A percentile compares a stretch with the other conserved stretches of the same genome.
phyloP scores from a whole-genome alignment of 768 basidiomycete genomes.

The Lactifluus hygrophoroides region DNA sequence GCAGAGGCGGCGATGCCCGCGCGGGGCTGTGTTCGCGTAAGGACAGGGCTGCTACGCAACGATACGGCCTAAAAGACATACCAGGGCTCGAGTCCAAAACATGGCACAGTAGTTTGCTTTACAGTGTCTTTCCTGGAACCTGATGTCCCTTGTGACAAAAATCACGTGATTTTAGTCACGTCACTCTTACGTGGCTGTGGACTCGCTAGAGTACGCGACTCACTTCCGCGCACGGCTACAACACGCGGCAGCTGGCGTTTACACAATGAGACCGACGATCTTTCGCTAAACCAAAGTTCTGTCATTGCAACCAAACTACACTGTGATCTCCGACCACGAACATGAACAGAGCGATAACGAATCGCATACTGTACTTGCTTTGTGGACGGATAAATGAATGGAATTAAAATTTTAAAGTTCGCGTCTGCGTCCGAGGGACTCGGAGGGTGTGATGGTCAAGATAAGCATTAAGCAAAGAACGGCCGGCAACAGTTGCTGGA shows the following conservation, averaged over 20 bases:
- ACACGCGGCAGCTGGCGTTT: background rate
- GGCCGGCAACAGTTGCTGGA: background rate
- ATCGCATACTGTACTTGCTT: background rate
- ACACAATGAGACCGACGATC: background rate
- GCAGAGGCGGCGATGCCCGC: background rate
- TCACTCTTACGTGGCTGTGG: background rate
- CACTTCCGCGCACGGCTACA: too few species aligned
- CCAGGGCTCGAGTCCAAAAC: slow-evolving; percentile 14
- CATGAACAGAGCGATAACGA: background rate
- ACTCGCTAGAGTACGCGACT: too few species aligned
- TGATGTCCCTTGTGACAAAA: too few species aligned
- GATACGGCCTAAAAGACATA: background rate
- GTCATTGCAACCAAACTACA: background rate
- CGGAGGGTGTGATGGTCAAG: slow-evolving; percentile 8
- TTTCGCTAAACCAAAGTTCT: background rate
- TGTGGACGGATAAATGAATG: background rate
- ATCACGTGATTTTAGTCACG: slow-evolving; percentile 3
- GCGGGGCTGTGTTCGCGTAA: background rate
- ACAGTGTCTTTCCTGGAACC: too few species aligned
- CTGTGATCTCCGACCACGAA: background rate
- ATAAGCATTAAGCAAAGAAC: slow-evolving; percentile 3
- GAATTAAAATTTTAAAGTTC: slow-evolving; percentile 10
- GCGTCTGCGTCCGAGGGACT: background rate
- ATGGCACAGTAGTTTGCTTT: background rate
- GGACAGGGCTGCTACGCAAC: background rate